Conservation (phyloP, 306 rosid species). For the Gastrolobium villosum region DNA sequence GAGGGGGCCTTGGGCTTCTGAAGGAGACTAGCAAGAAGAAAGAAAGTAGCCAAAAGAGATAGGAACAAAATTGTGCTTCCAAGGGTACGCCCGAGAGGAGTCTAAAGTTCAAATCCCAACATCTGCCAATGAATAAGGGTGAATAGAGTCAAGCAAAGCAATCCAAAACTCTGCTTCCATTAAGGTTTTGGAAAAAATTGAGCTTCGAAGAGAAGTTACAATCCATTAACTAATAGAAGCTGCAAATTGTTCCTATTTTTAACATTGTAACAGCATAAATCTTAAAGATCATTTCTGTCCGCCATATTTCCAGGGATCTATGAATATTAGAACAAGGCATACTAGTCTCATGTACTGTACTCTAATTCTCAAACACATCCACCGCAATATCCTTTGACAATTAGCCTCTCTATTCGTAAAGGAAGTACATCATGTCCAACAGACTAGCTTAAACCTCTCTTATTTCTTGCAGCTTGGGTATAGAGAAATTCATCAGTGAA, state of each 20-base stretch:
- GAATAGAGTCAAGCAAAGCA: slow-evolving; percentile 15
- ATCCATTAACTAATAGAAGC: slow-evolving; percentile 20
- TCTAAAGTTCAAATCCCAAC: slow-evolving; percentile 38
- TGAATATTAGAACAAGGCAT: not conserved
- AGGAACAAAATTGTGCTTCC: slow-evolving; percentile 3
- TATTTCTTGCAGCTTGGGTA: slow-evolving; percentile 20
- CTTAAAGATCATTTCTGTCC: slow-evolving; percentile 5
- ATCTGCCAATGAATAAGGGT: slow-evolving; percentile 19
- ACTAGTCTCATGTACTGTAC: slow-evolving; percentile 6
- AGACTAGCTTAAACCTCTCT: slow-evolving; percentile 5
- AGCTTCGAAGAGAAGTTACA: slow-evolving; percentile 8
- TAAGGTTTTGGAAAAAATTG: slow-evolving; percentile 16
- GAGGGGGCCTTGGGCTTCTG: not conserved
- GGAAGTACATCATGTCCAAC: slow-evolving; percentile 25
- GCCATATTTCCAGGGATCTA: slow-evolving; percentile 20
- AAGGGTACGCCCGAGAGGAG: not conserved
- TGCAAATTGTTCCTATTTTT: slow-evolving; percentile 19
- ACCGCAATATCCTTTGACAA: slow-evolving; percentile 24
- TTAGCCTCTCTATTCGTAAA: slow-evolving; percentile 5
- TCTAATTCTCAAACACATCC: slow-evolving; percentile 26
- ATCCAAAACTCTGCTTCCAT: slow-evolving; percentile 16
- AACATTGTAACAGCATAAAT: slow-evolving; percentile 20
- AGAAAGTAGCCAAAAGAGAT: not conserved
- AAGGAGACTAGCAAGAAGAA: slow-evolving; percentile 21
- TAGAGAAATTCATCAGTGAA: not conserved